Evolutionary conservation across 179 eudicot species (phyloP), one percentile per base, ranked within the genome.

Genomic region (Spergularia azorica): DNA sequence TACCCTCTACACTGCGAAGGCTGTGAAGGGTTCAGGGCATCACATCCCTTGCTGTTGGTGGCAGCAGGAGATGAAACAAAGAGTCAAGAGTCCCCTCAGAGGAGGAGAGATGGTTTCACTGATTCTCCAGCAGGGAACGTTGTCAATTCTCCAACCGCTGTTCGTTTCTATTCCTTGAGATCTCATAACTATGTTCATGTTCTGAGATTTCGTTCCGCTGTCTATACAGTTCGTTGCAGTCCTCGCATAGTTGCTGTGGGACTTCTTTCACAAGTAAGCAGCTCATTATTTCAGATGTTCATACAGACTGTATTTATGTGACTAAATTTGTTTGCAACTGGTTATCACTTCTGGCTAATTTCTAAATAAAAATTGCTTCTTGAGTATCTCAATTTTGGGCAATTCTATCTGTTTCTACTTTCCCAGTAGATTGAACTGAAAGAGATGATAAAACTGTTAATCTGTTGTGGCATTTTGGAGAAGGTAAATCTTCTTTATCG

Each of bases 91-190:
- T 76, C 90, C 71, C 36, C 60, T 68, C 88, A 77, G 54, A 87
- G 79, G 83, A 92, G 91, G 80, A 86, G 93, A 81, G 89, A 84
- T 60, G 90, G 92, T 55, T 82, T 75, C 67, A 71, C 76, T 62
- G 99, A 93, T 67, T 75, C 91, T 72, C 88, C 87, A 54, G 69
- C 67, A 21, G 97, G 88, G 73, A 84, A 78, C 81, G 55, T 81
- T 74, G 80, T 90, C 59, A 74, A 80, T 72, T 84, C 90, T 73
- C 98, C 97, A n/a, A 93, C 96, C 15, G 89, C 88, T 83, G 99
- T 95, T 80, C 95, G 94, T 21, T 91, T 95, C 83, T 95, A 95
- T 86, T 93, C 99, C n/a, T 55, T 95, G 82, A 88, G 84, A 71
- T 89, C 91, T 69, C 96, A 93, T 80, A 89, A 75, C 79, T 91